These are phyloP conservation scores for Aspergillus sclerotialis DNA, from an alignment of 2,329 filamentous ascomycete genomes.

Conservation along the genomic window DNA sequence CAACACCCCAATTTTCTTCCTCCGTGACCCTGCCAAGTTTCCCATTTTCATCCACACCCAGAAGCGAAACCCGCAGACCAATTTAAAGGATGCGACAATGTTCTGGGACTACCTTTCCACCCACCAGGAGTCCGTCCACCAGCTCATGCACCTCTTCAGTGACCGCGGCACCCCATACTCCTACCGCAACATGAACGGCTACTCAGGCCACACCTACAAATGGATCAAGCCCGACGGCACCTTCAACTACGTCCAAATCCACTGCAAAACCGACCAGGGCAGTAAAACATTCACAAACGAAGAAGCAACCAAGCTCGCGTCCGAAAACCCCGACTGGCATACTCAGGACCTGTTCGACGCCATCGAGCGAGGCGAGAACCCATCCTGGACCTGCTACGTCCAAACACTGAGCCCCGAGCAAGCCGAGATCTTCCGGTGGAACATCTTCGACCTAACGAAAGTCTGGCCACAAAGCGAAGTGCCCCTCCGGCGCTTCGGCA, in stretches of 20 bases:
- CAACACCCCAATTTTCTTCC: constrained; percentile 69
- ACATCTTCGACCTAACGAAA: constrained; percentile 64
- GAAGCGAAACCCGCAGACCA: constrained; percentile 65
- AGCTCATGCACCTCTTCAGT: constrained; percentile 60
- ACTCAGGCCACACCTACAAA: constrained; percentile 62
- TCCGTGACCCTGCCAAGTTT: constrained; percentile 68
- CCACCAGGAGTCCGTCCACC: constrained; percentile 57
- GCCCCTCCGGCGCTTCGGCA: constrained; percentile 55
- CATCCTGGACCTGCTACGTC: constrained; percentile 58
- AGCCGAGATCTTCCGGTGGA: constrained; percentile 55
- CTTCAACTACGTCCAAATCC: constrained; percentile 61
- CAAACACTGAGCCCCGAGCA: constrained; percentile 58
- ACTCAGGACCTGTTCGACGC: constrained; percentile 59
- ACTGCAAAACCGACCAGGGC: constrained; percentile 58
- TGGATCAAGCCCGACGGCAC: constrained; percentile 59
- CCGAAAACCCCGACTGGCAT: constrained; percentile 55
- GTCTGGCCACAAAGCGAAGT: constrained; percentile 60
- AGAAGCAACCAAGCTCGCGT: constrained; percentile 48
- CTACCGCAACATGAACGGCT: constrained; percentile 61
- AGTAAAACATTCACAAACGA: constrained; percentile 53
- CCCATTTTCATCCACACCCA: constrained; percentile 68
- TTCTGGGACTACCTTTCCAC: constrained; percentile 61
- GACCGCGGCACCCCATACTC: constrained; percentile 61
- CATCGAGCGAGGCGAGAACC: constrained; percentile 55
- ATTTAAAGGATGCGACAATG: constrained; percentile 61